Base-by-base conservation (phyloP, 805 yeast genomes). In the Candida ipomoeae region DNA sequence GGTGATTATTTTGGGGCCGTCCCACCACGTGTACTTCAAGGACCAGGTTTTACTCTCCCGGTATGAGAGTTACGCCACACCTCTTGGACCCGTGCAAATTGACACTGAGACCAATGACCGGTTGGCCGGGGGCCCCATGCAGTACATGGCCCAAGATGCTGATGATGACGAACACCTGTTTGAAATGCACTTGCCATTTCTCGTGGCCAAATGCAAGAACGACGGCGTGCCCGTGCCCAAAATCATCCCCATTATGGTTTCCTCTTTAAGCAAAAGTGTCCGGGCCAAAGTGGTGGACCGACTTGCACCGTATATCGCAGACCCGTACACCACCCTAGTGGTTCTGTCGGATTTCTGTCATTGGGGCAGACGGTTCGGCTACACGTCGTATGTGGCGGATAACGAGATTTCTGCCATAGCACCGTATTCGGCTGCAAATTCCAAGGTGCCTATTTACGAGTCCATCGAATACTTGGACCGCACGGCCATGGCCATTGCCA, bases 291-390 rank as follows among this genome's bases (percentile, higher is more conserved):
- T 87, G 15, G 84, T 84, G 0, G 57, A 61, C 3, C 58, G 71
- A 2, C 68, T 92, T 48, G 63, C 67, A 8, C 81, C 84, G 1
- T 85, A 77, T 59, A 61, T 89, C 47, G 65, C 64, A 5, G 78
- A 83, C 57, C 75, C 78, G 31, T 67, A 68, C 21, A 82, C 81
- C 58, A 84, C 89, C 2, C 87, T 94, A 65, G 81, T 89, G 14
- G 76, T 94, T 3, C 87, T 96, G 63, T 81, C 92, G 1, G 99
- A 94, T 70, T 94, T 94, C 61, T 91, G 97, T 62, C 99, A 94
- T 64, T 94, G 99, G 99, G 80, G 80, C 7, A 51, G 67, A 13
- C 63, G 80, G 14, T 76, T 77, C 50, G 73, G 71, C 10, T 76
- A 71, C 55, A 73, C 79, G 13, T 61, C 62, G 51, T 74, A 73